Evolutionary conservation across 2,329 filamentous ascomycete species (phyloP), one percentile per base, ranked within the genome.

Genomic region (Monilinia fructigena): DNA sequence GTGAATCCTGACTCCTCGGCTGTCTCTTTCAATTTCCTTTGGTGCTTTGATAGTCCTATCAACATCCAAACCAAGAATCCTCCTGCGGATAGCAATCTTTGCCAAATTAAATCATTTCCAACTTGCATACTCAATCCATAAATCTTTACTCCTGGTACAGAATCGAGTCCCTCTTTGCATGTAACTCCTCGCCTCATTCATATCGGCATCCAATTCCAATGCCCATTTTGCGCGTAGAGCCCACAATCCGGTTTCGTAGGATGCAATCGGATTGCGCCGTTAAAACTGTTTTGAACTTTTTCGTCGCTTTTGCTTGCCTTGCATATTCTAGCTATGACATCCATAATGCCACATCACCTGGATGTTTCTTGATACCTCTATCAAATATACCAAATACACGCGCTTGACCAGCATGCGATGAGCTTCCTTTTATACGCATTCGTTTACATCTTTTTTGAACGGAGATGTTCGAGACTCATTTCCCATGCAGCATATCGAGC

Each of bases 61-160:
- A 7, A 77, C 78, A 70, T 89, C 86, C 66, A 91, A 76, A 4
- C 88, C 88, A 66, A 91, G 76, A 65, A 91, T 85, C 72, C 83
- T 83, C 77, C 89, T 87, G 76, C 92, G 86, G 68, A 86, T 86
- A 67, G 91, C 87, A 74, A 98, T 87, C 79, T 91, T 93, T 62
- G 85, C 87, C 66, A 98, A 82, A 82, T 96, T 96, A 98, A 69
- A 95, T 89, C 87, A 97, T 92, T 82, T 99, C 95, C 74, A 94
- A 84, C 75, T 91, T 11, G 91, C 90, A 76, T 97, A 98, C 79
- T 97, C 92, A 45, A 96, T 76, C 93, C 94, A 99, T 62, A 99
- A 78, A 23, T 82, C 81, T 70, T 83, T 86, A 56, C 90, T 89
- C 59, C 82, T 85, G 62, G 89, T 92, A 80, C 93, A 97, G 78